phyloP scores from a whole-genome alignment of 805 yeast species.

The Wickerhamomyces pijperi region DNA sequence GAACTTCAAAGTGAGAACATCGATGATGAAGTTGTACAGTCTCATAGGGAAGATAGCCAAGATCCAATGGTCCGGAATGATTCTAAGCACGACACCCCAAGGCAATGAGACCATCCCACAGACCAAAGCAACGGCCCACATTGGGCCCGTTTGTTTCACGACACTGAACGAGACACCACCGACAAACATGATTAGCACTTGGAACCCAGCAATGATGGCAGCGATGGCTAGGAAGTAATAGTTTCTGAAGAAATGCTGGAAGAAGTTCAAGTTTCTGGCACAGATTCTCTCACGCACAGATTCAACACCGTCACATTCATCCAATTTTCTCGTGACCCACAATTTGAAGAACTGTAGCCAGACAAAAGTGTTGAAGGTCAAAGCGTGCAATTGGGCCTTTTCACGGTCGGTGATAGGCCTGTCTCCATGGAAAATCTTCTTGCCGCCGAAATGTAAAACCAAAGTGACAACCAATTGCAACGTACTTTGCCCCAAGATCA shows the following conservation, averaged over 20 bases:
- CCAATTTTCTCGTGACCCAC: constrained; percentile 82
- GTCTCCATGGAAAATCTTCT: constrained; percentile 37
- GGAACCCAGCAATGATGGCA: constrained; percentile 68
- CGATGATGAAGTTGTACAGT: constrained; percentile 12
- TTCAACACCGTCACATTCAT: constrained; percentile 67
- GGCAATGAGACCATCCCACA: constrained; percentile 81
- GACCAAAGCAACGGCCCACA: constrained; percentile 84
- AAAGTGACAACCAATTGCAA: constrained; percentile 77
- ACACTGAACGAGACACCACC: constrained; percentile 95
- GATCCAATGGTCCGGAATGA: constrained; percentile 75
- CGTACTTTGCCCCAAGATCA: constrained; percentile 82
- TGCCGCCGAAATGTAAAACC: constrained; percentile 71
- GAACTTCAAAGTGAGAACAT: constrained; percentile 12
- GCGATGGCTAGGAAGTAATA: constrained; percentile 71
- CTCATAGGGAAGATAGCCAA: constrained; percentile 53
- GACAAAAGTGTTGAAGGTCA: constrained; percentile 92
- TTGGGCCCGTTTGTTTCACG: constrained; percentile 63
- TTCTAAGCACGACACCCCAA: constrained; percentile 62
- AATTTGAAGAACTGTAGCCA: constrained; percentile 96
- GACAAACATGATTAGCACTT: constrained; percentile 84
- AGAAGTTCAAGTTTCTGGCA: constrained; percentile 63
- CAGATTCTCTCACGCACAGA: constrained; percentile 49
- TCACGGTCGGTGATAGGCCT: constrained; percentile 28
- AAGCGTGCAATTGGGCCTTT: constrained; percentile 54
- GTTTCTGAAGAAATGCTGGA: constrained; percentile 72